Conservation (phyloP, 208 protist genomes). For the Phytomonas sp. region DNA sequence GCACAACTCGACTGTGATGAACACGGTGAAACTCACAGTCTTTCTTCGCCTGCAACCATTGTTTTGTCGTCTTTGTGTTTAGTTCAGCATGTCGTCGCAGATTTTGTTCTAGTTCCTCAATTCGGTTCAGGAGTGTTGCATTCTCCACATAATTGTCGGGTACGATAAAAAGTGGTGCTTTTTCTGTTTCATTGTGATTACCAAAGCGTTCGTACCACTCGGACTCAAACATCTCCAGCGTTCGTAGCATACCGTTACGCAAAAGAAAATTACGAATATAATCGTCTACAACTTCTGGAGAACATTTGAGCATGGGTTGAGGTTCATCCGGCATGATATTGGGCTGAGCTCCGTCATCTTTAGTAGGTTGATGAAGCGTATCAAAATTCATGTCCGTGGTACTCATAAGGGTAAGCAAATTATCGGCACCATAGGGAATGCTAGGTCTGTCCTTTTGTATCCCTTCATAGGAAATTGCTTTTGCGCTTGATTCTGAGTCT, state of each 20-base stretch:
- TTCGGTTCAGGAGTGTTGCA: conserved; percentile 59
- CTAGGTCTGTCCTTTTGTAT: neutral
- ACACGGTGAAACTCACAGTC: conserved; percentile 86
- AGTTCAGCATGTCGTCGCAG: conserved; percentile 76
- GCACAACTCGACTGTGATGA: conserved; percentile 82
- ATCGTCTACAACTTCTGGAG: conserved; percentile 90
- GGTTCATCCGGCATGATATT: conserved; percentile 13
- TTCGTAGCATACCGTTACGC: conserved; percentile 66
- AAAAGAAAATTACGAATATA: conserved; percentile 90
- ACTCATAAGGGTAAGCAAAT: conserved; percentile 1
- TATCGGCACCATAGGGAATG: neutral
- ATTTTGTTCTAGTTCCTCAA: conserved; percentile 69
- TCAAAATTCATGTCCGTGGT: conserved; percentile 59
- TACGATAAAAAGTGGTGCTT: conserved; percentile 23
- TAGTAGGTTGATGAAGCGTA: conserved; percentile 37
- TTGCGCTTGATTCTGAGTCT: neutral
- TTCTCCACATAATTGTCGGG: conserved; percentile 86
- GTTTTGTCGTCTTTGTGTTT: conserved; percentile 56
- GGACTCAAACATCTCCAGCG: conserved; percentile 78
- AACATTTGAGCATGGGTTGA: conserved; percentile 71
- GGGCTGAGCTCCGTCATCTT: conserved; percentile 16
- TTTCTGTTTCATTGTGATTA: conserved; percentile 27
- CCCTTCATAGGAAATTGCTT: neutral
- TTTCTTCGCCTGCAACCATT: conserved; percentile 78
- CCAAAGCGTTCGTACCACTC: conserved; percentile 83